phyloP scores from a whole-genome alignment of 2,329 filamentous ascomycete genomes.

The Lachnellula subtilissima region DNA sequence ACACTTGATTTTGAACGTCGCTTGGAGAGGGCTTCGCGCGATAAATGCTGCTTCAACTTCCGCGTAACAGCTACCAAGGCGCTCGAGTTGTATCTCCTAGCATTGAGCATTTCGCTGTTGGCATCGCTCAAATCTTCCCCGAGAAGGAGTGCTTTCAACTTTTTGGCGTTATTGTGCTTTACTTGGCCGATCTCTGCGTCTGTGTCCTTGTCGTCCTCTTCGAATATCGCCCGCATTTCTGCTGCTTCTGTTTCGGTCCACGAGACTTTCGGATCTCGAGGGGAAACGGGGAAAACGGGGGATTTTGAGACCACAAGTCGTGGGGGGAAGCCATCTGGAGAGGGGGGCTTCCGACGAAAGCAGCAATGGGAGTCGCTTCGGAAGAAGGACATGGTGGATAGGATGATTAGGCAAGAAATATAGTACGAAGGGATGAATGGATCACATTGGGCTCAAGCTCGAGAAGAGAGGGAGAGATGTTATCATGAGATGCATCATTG shows the following conservation, averaged over 20 bases:
- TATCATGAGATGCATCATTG: no score
- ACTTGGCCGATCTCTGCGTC: background rate
- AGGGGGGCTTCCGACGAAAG: background rate
- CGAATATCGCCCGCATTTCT: slow-evolving; percentile 27
- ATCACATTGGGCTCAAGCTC: background rate
- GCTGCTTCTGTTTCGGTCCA: slow-evolving; percentile 18
- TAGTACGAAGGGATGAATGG: background rate
- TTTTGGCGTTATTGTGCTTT: slow-evolving; percentile 5
- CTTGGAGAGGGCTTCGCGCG: slow-evolving; percentile 39
- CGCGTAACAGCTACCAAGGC: slow-evolving; percentile 42
- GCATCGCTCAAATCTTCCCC: slow-evolving; percentile 15
- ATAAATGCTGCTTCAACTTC: slow-evolving; percentile 37
- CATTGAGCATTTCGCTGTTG: slow-evolving; percentile 40
- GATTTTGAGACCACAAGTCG: slow-evolving; percentile 19
- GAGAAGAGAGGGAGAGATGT: background rate
- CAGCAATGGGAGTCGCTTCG: background rate
- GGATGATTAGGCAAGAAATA: background rate
- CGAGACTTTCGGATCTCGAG: slow-evolving; percentile 1
- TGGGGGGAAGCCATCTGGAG: slow-evolving; percentile 24
- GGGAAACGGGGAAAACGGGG: background rate
- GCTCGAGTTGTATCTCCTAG: slow-evolving; percentile 33
- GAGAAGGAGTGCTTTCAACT: slow-evolving; percentile 11
- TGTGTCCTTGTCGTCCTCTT: slow-evolving; percentile 7
- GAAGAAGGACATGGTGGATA: background rate
- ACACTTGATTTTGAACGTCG: slow-evolving; percentile 39